These are phyloP conservation scores for Pleurotus ostreatus DNA, from an alignment of 768 basidiomycete species.

Conservation along the genomic window DNA sequence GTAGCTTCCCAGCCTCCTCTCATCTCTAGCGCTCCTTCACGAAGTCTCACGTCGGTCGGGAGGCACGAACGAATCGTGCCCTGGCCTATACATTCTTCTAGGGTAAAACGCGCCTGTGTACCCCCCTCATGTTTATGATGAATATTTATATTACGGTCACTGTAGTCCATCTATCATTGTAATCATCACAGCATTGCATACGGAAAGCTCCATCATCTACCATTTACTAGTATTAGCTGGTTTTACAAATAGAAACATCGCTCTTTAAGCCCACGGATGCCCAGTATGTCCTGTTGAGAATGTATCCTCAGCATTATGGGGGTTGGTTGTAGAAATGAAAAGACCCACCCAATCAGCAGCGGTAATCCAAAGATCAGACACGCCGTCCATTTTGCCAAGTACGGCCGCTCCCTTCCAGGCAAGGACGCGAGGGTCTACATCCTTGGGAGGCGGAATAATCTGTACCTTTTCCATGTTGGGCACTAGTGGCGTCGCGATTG, in stretches of 20 bases:
- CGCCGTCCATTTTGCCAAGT: slow-evolving; percentile 87
- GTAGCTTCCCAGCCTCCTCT: not conserved
- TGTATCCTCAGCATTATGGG: slow-evolving; percentile 2
- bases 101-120: not conserved
- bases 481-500: slow-evolving; percentile 79
- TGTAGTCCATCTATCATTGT: not conserved
- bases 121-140: not conserved
- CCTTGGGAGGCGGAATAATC: slow-evolving; percentile 92
- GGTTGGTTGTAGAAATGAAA: slow-evolving; percentile 3
- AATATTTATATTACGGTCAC: not conserved
- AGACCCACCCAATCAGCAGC: slow-evolving; percentile 77
- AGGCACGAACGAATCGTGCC: not conserved
- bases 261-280: slow-evolving; percentile 79
- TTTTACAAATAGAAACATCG: slow-evolving; percentile 72
- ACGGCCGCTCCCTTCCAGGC: slow-evolving; percentile 96
- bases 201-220: slow-evolving; percentile 8
- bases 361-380: slow-evolving; percentile 87
- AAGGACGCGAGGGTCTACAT: slow-evolving; percentile 84
- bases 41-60: not conserved
- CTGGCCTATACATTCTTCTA: slow-evolving; percentile 4
- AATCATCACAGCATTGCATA: not conserved
- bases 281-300: slow-evolving; percentile 58
- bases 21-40: not conserved
- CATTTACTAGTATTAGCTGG: too few species aligned
- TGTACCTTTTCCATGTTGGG: slow-evolving; percentile 84